Conservation (phyloP, 306 rosid species). For the Lathyrus aphaca region DNA sequence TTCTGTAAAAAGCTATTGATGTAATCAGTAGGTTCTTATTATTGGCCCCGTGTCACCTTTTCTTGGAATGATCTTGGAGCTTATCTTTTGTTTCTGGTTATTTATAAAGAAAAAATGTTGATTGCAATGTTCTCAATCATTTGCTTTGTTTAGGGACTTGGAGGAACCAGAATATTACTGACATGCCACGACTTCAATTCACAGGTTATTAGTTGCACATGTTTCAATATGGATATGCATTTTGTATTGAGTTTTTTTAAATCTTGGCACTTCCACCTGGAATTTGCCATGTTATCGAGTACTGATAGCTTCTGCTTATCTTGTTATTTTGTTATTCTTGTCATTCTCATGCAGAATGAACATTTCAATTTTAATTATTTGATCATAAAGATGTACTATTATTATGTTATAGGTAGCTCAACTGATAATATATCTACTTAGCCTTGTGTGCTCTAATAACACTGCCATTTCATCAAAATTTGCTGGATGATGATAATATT, state of each 20-base stretch:
- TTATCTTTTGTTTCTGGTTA: constrained; percentile 19
- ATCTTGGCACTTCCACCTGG: constrained; percentile 31
- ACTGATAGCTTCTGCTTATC: constrained; percentile 26
- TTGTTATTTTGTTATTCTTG: constrained; percentile 21
- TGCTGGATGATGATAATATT: constrained; percentile 58
- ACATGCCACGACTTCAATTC: constrained; percentile 70
- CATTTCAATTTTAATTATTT: no score
- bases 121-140: constrained; percentile 36
- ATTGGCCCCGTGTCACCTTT: no score
- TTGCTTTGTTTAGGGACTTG: constrained; percentile 67
- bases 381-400: not conserved
- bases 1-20: no score
- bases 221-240: constrained; percentile 32
- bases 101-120: constrained; percentile 16
- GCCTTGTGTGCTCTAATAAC: constrained; percentile 22
- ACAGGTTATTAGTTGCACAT: constrained; percentile 63
- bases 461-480: constrained; percentile 30
- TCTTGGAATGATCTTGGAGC: no score
- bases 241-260: constrained; percentile 25
- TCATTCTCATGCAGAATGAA: no score
- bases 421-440: not conserved
- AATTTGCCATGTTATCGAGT: constrained; percentile 28
- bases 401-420: constrained; percentile 4
- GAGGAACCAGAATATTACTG: constrained; percentile 62
- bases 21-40: no score